phyloP scores from a whole-genome alignment of 495 filamentous ascomycete species.

The Xylaria castorea region DNA sequence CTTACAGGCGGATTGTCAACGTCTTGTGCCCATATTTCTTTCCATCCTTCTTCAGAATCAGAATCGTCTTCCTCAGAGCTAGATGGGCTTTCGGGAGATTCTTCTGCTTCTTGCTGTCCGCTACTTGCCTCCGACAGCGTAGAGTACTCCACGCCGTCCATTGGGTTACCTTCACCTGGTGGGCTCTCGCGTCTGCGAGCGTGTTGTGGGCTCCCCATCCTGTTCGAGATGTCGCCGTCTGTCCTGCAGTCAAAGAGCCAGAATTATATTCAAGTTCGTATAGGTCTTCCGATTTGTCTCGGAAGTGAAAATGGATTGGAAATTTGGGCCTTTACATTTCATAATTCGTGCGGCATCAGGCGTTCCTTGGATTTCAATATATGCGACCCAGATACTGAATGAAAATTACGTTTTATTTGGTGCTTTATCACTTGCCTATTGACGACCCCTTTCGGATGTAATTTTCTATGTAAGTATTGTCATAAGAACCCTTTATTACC shows the following conservation, averaged over 20 bases:
- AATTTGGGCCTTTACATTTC: not conserved
- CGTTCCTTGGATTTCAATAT: conserved; percentile 3
- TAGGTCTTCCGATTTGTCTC: not conserved
- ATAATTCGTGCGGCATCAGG: not conserved
- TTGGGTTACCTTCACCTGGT: not conserved
- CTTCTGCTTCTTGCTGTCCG: not conserved
- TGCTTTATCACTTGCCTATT: not conserved
- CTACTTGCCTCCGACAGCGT: not conserved
- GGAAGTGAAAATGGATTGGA: too few relatives aligned
- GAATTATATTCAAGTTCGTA: not conserved
- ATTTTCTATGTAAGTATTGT: not conserved
- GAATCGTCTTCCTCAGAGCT: not conserved
- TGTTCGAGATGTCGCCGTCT: not conserved
- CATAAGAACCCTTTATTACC: not conserved
- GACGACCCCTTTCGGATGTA: not conserved
- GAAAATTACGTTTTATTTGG: not conserved
- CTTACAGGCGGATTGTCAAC: not conserved
- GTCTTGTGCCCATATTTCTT: not conserved
- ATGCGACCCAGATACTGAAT: not conserved
- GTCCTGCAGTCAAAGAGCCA: not conserved
- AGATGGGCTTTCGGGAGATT: too few relatives aligned
- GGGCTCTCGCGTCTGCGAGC: not conserved
- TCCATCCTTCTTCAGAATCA: not conserved
- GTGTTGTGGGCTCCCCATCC: not conserved
- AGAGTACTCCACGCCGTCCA: not conserved